phyloP scores from a whole-genome alignment of 2,329 filamentous ascomycete genomes.

The Cercospora sojina region DNA sequence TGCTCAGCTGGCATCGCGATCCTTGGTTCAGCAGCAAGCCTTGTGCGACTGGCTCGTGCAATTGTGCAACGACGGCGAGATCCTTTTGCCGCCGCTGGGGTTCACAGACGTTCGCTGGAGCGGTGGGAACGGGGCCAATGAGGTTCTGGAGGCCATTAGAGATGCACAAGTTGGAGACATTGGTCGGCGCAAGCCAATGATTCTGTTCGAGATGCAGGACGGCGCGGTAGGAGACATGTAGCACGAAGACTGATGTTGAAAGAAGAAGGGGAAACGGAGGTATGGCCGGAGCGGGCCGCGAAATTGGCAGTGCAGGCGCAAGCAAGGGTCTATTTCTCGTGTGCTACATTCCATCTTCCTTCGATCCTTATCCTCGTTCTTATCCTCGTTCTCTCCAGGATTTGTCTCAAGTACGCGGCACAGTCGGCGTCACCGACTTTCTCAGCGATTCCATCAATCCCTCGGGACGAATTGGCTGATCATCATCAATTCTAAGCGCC shows the following conservation, averaged over 20 bases:
- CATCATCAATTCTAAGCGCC: not conserved
- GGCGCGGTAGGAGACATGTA: not conserved
- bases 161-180: not conserved
- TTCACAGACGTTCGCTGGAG: not conserved
- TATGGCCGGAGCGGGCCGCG: not conserved
- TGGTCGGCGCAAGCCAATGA: not conserved
- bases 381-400: too few relatives aligned
- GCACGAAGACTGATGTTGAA: not conserved
- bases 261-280: not conserved
- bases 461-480: not conserved
- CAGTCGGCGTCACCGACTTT: not conserved
- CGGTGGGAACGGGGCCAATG: not conserved
- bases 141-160: not conserved
- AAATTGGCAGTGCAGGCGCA: not conserved
- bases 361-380: not conserved
- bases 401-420: not conserved
- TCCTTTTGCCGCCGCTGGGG: not conserved
- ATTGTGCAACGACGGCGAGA: not conserved
- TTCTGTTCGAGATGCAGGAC: not conserved
- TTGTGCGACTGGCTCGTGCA: not conserved
- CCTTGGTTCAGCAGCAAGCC: not conserved
- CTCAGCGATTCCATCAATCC: not conserved
- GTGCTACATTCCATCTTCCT: not conserved
- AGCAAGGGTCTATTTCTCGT: not conserved
- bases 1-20: not conserved